Evolutionary conservation across 768 basidiomycete species (phyloP).

Genomic region (Dioszegia crocea): DNA sequence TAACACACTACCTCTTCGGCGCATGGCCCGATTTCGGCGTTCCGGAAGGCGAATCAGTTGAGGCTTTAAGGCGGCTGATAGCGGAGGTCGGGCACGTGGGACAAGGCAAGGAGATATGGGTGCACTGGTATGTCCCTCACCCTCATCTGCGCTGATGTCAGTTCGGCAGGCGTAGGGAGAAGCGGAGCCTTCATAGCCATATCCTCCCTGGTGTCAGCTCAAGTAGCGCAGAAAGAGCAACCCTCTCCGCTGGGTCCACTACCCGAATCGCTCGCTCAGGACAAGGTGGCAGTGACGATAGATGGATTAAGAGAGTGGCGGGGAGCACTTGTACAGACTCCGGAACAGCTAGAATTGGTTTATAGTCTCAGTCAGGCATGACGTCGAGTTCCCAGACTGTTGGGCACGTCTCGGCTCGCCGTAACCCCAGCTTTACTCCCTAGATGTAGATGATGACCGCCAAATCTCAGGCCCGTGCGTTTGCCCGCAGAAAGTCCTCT

Average conservation of each 20-base stretch:
- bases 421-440: no score
- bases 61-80: slow-evolving; percentile 29
- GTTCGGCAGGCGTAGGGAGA: slow-evolving; percentile 49
- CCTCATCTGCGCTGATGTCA: slow-evolving; percentile 13
- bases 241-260: slow-evolving; percentile 35
- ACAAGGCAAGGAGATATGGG: slow-evolving; percentile 36
- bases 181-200: slow-evolving; percentile 50
- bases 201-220: slow-evolving; percentile 31
- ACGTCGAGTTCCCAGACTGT: no score
- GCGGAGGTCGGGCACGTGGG: slow-evolving; percentile 14
- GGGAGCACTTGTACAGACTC: slow-evolving; percentile 39
- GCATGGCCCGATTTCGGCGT: slow-evolving; percentile 49
- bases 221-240: background rate
- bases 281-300: slow-evolving; percentile 39
- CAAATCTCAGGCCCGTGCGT: no score
- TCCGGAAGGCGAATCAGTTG: slow-evolving; percentile 26
- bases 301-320: slow-evolving; percentile 45
- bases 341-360: slow-evolving; percentile 37
- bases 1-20: slow-evolving; percentile 40
- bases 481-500: no score
- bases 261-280: slow-evolving; percentile 19
- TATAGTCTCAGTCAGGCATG: slow-evolving; percentile 27
- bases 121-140: slow-evolving; percentile 42
- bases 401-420: no score
- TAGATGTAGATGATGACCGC: no score